phyloP scores from a whole-genome alignment of 2,329 filamentous ascomycete genomes.

The Coniochaeta ligniaria region DNA sequence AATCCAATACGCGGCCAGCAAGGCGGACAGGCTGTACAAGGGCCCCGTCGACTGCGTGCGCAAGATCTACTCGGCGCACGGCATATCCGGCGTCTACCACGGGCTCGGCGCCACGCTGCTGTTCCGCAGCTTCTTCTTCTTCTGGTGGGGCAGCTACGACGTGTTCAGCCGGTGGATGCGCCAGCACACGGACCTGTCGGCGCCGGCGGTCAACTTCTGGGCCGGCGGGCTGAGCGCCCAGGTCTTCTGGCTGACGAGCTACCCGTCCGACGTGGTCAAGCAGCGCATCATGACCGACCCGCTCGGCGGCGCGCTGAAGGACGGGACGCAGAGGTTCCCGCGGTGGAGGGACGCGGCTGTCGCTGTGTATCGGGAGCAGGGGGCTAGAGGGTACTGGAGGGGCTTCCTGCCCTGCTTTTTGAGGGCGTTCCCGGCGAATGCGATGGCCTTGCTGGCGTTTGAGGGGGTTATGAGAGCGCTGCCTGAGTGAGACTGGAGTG shows the following conservation, averaged over 20 bases:
- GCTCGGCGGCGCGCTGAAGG: slow-evolving; percentile 61
- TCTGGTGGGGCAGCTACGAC: slow-evolving; percentile 97
- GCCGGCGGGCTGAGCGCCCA: slow-evolving; percentile 89
- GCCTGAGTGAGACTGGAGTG: slow-evolving; percentile 21
- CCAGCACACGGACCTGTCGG: slow-evolving; percentile 60
- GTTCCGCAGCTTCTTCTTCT: slow-evolving; percentile 93
- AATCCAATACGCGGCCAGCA: slow-evolving; percentile 81
- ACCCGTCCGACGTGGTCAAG: slow-evolving; percentile 90
- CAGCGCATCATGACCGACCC: slow-evolving; percentile 96
- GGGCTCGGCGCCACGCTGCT: slow-evolving; percentile 78
- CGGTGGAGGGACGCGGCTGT: slow-evolving; percentile 74
- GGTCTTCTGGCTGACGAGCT: slow-evolving; percentile 88
- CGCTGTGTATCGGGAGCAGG: slow-evolving; percentile 69
- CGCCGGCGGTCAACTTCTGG: slow-evolving; percentile 91
- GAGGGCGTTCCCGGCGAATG: slow-evolving; percentile 91
- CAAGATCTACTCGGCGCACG: slow-evolving; percentile 66
- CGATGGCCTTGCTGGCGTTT: slow-evolving; percentile 86
- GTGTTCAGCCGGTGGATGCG: slow-evolving; percentile 65
- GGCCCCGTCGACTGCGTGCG: slow-evolving; percentile 78
- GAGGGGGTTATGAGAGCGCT: slow-evolving; percentile 77
- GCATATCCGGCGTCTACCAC: slow-evolving; percentile 74
- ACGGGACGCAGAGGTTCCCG: slow-evolving; percentile 61
- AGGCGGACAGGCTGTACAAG: slow-evolving; percentile 70
- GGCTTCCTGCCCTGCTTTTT: slow-evolving; percentile 92
- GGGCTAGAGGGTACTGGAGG: slow-evolving; percentile 79